Evolutionary conservation across 768 basidiomycete species (phyloP).

Genomic region (Kwoniella dendrophila): DNA sequence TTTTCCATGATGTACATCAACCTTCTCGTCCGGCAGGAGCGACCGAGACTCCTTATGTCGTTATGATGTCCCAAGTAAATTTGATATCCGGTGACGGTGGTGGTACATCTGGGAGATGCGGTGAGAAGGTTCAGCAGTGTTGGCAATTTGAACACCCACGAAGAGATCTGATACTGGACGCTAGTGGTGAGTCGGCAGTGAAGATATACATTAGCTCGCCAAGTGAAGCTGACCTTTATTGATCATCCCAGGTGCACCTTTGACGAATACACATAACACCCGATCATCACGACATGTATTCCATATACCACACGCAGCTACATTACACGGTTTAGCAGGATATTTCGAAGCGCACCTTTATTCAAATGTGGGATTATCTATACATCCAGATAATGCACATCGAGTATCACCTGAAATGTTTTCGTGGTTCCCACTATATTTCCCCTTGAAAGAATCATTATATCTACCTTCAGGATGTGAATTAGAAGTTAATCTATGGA

Average conservation of each 20-base stretch:
- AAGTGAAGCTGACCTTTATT: too few relatives aligned
- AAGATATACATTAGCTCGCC: too few relatives aligned
- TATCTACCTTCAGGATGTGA: slow-evolving; percentile 92
- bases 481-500: slow-evolving; percentile 90
- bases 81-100: slow-evolving; percentile 77
- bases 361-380: slow-evolving; percentile 84
- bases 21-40: slow-evolving; percentile 62
- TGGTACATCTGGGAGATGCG: slow-evolving; percentile 67
- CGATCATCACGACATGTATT: slow-evolving; percentile 83
- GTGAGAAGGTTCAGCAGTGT: slow-evolving; percentile 84
- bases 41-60: slow-evolving; percentile 94
- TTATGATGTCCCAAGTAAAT: slow-evolving; percentile 95
- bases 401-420: slow-evolving; percentile 92
- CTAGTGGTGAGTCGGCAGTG: slow-evolving; percentile 68
- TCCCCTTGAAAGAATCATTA: slow-evolving; percentile 90
- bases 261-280: slow-evolving; percentile 95
- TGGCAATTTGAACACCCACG: slow-evolving; percentile 98
- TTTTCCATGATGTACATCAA: slow-evolving; percentile 77
- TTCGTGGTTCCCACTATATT: slow-evolving; percentile 98
- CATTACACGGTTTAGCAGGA: slow-evolving; percentile 90
- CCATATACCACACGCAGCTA: slow-evolving; percentile 90
- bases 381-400: slow-evolving; percentile 86
- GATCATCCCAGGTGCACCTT: slow-evolving; percentile 68
- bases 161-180: slow-evolving; percentile 72
- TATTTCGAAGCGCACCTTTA: slow-evolving; percentile 97